Evolutionary conservation across 163 green algal genomes (phyloP).

Genomic region (Scenedesmus sp.): DNA sequence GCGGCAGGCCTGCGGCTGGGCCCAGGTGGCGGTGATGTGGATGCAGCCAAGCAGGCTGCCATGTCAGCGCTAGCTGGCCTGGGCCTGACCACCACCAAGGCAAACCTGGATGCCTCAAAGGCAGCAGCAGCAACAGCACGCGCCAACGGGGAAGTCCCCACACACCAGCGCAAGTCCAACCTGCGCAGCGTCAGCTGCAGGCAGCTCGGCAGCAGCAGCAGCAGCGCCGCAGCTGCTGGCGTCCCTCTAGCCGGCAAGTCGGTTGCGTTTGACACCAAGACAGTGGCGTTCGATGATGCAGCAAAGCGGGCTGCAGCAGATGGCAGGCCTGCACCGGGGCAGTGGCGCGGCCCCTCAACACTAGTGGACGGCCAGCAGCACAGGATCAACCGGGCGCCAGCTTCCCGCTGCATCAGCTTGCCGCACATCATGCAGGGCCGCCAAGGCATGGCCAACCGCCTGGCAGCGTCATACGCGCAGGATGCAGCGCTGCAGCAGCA

Average conservation of each 20-base stretch:
- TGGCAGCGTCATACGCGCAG: conserved; percentile 35
- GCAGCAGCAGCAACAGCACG: conserved; percentile 39
- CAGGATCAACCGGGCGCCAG: conserved; percentile 22
- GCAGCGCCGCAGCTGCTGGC: not conserved
- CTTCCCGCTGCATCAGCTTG: conserved; percentile 37
- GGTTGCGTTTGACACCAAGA: not conserved
- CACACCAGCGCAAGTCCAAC: conserved; percentile 36
- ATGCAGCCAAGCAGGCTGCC: conserved; percentile 42
- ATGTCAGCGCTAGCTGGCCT: conserved; percentile 52
- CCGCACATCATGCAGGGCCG: conserved; percentile 47
- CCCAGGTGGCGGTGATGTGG: not conserved
- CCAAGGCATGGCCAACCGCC: conserved; percentile 44
- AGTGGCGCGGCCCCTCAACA: not conserved
- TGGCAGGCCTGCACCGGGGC: not conserved
- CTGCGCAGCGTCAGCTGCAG: conserved; percentile 48
- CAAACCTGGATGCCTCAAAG: conserved; percentile 51
- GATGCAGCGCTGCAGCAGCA: conserved; percentile 51
- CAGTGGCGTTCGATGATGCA: conserved; percentile 38
- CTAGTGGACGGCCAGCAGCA: conserved; percentile 3
- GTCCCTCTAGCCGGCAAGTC: not conserved
- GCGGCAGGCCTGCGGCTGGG: not conserved
- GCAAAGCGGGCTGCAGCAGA: conserved; percentile 16
- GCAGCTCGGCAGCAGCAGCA: conserved; percentile 36
- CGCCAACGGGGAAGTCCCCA: conserved; percentile 43
- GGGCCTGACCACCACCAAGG: conserved; percentile 36